These are phyloP conservation scores for Physcomitrium patens DNA, from an alignment of 225 moss, liverwort and hornwort species.

Conservation along the genomic window DNA sequence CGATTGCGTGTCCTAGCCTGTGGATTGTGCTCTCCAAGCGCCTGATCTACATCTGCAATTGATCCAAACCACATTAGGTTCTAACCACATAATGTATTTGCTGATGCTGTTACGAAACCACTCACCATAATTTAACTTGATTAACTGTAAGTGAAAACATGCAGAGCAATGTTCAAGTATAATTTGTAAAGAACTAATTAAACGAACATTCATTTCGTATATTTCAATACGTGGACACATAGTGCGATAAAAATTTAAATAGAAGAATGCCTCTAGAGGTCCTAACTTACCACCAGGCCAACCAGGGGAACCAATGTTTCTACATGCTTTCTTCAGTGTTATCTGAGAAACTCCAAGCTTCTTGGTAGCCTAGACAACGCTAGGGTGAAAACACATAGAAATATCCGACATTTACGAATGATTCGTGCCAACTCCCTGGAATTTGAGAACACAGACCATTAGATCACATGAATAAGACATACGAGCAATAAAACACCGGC, in stretches of 20 bases:
- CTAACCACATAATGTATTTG: neutral
- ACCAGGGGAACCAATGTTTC: conserved; percentile 85
- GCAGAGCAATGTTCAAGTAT: neutral
- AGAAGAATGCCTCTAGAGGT: neutral
- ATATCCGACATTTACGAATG: conserved; percentile 75
- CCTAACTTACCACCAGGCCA: conserved; percentile 95
- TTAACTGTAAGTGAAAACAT: neutral
- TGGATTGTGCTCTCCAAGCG: conserved; percentile 88
- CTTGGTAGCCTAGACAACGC: conserved; percentile 88
- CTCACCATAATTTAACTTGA: neutral
- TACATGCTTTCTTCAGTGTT: conserved; percentile 90
- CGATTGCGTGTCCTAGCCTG: conserved; percentile 75
- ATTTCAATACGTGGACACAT: neutral
- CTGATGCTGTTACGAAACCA: neutral
- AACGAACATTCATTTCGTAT: neutral
- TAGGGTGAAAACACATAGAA: conserved; percentile 77
- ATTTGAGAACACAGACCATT: neutral
- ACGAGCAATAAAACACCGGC: neutral
- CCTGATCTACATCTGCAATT: conserved; percentile 53
- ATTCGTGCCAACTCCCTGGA: conserved; percentile 77
- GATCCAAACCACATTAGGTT: neutral
- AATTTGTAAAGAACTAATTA: neutral
- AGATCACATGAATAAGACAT: conserved; percentile 4
- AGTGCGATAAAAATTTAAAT: too few relatives aligned
- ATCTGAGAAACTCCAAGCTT: conserved; percentile 93